Evolutionary conservation across 768 basidiomycete species (phyloP).

Genomic region (Hygrocybe coccinea): DNA sequence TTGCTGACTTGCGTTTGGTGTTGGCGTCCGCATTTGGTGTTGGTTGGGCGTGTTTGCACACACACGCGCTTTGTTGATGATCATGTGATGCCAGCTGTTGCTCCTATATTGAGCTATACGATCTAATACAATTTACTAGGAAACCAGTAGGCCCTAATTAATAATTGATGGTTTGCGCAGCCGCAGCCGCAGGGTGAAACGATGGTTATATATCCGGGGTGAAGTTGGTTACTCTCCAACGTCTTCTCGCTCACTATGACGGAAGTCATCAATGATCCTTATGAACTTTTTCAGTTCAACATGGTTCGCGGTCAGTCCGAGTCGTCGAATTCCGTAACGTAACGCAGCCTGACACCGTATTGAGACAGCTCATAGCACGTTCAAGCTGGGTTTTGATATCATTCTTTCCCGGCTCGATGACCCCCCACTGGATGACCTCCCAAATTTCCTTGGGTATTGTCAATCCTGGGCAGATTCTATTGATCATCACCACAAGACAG

Average conservation of each 20-base stretch:
- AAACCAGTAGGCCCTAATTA: no score
- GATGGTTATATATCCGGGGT: no score
- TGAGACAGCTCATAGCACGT: slow-evolving; percentile 31
- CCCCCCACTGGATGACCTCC: slow-evolving; percentile 32
- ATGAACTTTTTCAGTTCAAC: not conserved
- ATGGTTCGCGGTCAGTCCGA: not conserved
- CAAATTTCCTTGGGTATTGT: slow-evolving; percentile 39
- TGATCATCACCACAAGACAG: slow-evolving; percentile 33
- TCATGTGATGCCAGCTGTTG: no score
- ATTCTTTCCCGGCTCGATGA: slow-evolving; percentile 33
- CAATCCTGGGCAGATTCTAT: slow-evolving; percentile 35
- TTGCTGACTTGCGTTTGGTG: no score
- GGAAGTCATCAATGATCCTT: not conserved
- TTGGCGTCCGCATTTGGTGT: no score
- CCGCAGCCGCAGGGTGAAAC: no score
- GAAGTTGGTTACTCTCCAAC: not conserved
- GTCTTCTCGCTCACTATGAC: not conserved
- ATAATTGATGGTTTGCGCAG: no score
- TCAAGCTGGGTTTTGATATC: slow-evolving; percentile 33
- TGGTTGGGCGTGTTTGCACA: no score
- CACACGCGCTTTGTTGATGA: no score
- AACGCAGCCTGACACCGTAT: not conserved
- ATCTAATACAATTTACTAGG: no score
- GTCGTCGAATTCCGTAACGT: not conserved
- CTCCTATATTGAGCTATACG: no score